phyloP scores from a whole-genome alignment of 768 basidiomycete genomes.

The Russula foetens region DNA sequence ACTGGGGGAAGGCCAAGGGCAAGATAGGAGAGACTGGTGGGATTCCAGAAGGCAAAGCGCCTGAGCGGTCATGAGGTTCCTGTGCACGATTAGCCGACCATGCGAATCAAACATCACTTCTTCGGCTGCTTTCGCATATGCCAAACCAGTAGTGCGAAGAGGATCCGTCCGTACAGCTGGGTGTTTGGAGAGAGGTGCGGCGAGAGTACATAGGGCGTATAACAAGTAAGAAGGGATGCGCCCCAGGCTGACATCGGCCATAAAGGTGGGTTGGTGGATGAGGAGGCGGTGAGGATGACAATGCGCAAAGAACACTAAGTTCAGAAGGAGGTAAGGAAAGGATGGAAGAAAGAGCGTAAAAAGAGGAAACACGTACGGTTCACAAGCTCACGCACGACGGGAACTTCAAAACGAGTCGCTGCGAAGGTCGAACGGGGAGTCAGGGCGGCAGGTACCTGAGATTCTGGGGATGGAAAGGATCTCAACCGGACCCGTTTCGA shows the following conservation, averaged over 20 bases:
- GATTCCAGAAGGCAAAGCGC: slow-evolving; percentile 66
- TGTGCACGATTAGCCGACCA: slow-evolving; percentile 52
- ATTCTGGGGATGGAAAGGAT: neutral
- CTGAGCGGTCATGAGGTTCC: slow-evolving; percentile 65
- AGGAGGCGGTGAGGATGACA: slow-evolving; percentile 70
- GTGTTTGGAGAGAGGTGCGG: slow-evolving; percentile 67
- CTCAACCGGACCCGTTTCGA: slow-evolving; percentile 8
- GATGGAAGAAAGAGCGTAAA: neutral
- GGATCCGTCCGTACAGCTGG: slow-evolving; percentile 50
- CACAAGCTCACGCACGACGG: slow-evolving; percentile 21
- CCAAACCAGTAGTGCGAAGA: slow-evolving; percentile 27
- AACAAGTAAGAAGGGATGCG: slow-evolving; percentile 64
- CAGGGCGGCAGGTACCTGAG: neutral
- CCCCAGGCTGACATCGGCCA: slow-evolving; percentile 54
- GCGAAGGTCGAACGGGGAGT: slow-evolving; percentile 1
- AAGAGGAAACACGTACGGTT: slow-evolving; percentile 7
- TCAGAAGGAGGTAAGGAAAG: neutral
- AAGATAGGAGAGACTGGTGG: slow-evolving; percentile 42
- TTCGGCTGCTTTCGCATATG: slow-evolving; percentile 50
- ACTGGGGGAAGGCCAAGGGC: slow-evolving; percentile 18
- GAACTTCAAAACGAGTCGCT: slow-evolving; percentile 14
- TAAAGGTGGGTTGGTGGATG: slow-evolving; percentile 74
- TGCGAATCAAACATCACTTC: slow-evolving; percentile 65
- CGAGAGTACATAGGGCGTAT: slow-evolving; percentile 68
- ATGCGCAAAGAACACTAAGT: slow-evolving; percentile 71